phyloP scores from a whole-genome alignment of 441 rosid species.

The Jatropha multifida region DNA sequence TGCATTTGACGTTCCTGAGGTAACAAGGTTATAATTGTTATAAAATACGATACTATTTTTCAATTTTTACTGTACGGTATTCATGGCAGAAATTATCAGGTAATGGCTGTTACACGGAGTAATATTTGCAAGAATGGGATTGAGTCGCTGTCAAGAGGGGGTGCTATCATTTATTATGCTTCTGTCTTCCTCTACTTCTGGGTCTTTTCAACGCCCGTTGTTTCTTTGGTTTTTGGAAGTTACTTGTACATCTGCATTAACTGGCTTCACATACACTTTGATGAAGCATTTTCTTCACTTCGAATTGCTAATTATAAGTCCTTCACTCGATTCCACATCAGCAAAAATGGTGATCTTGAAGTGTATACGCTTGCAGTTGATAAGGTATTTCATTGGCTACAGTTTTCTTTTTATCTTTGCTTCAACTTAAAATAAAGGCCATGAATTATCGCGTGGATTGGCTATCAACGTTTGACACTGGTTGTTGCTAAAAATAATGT shows the following conservation, averaged over 20 bases:
- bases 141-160: conserved; percentile 79
- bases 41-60: background rate
- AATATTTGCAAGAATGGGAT: conserved; percentile 86
- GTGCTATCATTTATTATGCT: conserved; percentile 85
- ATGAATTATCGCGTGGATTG: background rate
- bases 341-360: conserved; percentile 70
- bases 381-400: conserved; percentile 48
- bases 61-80: background rate
- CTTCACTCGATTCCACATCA: conserved; percentile 87
- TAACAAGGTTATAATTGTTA: conserved; percentile 27
- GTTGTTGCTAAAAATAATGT: background rate
- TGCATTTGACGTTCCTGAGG: conserved; percentile 99
- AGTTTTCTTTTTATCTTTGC: background rate
- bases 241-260: conserved; percentile 94
- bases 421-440: background rate
- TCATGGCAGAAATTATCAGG: conserved; percentile 46
- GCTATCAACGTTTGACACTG: background rate
- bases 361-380: conserved; percentile 96
- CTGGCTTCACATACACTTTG: conserved; percentile 97
- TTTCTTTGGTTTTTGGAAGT: conserved; percentile 93
- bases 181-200: conserved; percentile 96
- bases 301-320: conserved; percentile 98
- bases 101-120: conserved; percentile 92
- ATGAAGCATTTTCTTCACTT: conserved; percentile 98
- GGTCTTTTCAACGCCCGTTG: conserved; percentile 97